Evolutionary conservation across 2,329 filamentous ascomycete genomes (phyloP).

Genomic region (Penicillium sumatraense): DNA sequence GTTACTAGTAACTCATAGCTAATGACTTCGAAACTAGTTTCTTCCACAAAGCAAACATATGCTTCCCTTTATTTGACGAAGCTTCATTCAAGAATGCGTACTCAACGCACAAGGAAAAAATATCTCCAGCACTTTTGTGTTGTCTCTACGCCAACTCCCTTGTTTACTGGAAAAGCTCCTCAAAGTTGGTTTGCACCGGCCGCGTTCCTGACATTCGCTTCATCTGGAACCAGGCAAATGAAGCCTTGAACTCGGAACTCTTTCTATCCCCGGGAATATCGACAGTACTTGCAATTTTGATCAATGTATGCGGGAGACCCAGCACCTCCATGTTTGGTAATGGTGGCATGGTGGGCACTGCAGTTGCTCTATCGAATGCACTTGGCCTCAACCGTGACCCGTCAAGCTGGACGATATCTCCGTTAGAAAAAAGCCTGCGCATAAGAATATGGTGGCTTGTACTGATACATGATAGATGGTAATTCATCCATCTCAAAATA

Average conservation of each 20-base stretch:
- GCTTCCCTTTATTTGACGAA: conserved; percentile 60
- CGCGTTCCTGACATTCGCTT: conserved; percentile 58
- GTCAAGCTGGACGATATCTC: conserved; percentile 57
- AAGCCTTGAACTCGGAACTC: conserved; percentile 60
- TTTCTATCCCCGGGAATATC: conserved; percentile 59
- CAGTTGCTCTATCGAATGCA: conserved; percentile 58
- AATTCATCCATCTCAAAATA: conserved; percentile 12
- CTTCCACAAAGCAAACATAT: conserved; percentile 55
- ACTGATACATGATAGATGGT: conserved; percentile 61
- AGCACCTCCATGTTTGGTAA: conserved; percentile 61
- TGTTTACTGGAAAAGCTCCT: conserved; percentile 55
- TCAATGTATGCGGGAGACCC: conserved; percentile 61
- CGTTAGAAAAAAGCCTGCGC: conserved; percentile 55
- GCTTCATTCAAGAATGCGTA: conserved; percentile 51
- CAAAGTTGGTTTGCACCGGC: conserved; percentile 34
- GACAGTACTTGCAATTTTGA: conserved; percentile 56
- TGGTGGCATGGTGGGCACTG: conserved; percentile 55
- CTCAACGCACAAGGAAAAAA: conserved; percentile 45
- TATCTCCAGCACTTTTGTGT: conserved; percentile 58
- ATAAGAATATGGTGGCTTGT: conserved; percentile 63
- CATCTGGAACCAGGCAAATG: conserved; percentile 62
- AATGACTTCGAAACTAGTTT: conserved; percentile 41
- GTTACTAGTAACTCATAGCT: no score
- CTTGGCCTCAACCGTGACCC: conserved; percentile 61
- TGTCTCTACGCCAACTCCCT: conserved; percentile 58